Base-by-base conservation (phyloP, 2,329 filamentous ascomycete genomes). In the Fusarium circinatum region DNA sequence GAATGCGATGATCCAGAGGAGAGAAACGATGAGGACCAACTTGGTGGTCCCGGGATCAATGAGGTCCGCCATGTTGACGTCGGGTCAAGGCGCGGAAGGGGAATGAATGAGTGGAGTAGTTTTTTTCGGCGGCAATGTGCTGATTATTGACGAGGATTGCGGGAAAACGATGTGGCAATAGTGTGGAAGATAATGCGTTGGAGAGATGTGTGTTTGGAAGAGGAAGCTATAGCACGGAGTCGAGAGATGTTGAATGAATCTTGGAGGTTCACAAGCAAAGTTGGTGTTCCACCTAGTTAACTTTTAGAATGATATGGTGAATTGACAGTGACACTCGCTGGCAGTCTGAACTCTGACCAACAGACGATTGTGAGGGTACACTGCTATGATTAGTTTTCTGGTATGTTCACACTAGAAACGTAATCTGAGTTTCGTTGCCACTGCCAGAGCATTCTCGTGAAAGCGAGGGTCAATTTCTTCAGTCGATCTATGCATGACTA, bases 401-500 rank as follows among this genome's bases (percentile, higher is more conserved):
- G 10, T 4, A 17, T 34, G 12, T 52, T 26, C 22, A 0, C 15
- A 7, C 28, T 20, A 3, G 12, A 3, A 5, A 24, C 11, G 3
- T 2, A 20, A 5, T 11, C 1, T 2, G 4, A 4, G 17, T 11
- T 0, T 26, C 3, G 18, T 6, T 17, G 9, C 20, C 26, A 48
- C 9, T 30, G 24, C 3, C 4, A 26, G 3, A 12, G 1, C 2
- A 6, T 6, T 4, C 6, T 1, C 1, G 0, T 3, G 6, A 26
- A 2, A 8, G 12, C 17, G 6, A 2, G 6, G 9, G 8, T 3
- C 7, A 1, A 6, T 1, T 11, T 7, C 2, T 22, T 14, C 8
- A 14, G 2, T 0, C 6, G 3, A 26, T 2, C 1, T 26, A 17
- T 10, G n/a, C 3, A 20, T 26, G 6, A 11, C 9, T 8, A n/a